Evolutionary conservation across 208 protist species (phyloP).

Genomic region (Spongospora subterranea): DNA sequence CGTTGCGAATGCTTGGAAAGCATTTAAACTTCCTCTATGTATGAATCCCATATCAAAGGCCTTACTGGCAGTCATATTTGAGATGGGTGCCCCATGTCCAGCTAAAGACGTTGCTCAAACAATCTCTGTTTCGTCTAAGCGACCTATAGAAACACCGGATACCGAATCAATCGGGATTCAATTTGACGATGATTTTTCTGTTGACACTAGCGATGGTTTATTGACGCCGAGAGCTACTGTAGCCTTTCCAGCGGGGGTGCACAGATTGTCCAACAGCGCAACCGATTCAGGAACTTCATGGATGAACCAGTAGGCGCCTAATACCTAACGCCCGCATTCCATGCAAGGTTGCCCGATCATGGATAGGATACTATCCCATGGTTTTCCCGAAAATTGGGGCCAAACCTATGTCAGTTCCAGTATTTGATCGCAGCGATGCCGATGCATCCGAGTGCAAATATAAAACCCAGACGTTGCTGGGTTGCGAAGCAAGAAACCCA

Average conservation of each 20-base stretch:
- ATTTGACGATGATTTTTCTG: not conserved
- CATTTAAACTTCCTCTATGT: not conserved
- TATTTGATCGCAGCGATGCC: too few species aligned
- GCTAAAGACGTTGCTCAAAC: not conserved
- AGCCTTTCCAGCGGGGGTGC: not conserved
- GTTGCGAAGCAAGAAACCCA: too few species aligned
- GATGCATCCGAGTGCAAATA: too few species aligned
- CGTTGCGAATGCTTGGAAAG: not conserved
- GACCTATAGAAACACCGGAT: too few species aligned
- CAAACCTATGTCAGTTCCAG: too few species aligned
- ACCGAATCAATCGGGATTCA: not conserved
- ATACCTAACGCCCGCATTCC: too few species aligned
- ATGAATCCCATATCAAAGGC: not conserved
- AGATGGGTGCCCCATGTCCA: not conserved
- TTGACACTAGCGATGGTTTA: not conserved
- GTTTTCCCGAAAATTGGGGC: too few species aligned
- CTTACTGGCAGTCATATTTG: not conserved
- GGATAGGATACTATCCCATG: too few species aligned
- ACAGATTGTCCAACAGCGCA: not conserved
- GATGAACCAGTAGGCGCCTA: not conserved
- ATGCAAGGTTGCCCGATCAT: too few species aligned
- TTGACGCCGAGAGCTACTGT: not conserved
- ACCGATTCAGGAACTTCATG: slow-evolving; percentile 16
- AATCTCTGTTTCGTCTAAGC: not conserved
- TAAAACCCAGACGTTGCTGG: too few species aligned